Conservation (phyloP, 345 rosid species). For the Linum usitatissimum region DNA sequence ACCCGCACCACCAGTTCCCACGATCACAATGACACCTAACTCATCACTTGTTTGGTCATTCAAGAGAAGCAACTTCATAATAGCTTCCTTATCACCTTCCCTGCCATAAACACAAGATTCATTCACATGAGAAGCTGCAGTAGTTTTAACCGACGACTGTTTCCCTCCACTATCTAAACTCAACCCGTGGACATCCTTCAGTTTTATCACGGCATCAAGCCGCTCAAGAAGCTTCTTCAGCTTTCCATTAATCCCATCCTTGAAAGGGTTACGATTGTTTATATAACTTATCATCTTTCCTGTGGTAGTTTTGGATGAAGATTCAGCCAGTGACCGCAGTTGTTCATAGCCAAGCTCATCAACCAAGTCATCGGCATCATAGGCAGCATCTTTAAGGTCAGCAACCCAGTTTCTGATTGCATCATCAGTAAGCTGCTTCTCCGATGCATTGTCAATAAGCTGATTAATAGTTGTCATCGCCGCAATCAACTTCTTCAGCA, state of each 20-base stretch:
- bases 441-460: conserved; percentile 16
- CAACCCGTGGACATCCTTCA: no score
- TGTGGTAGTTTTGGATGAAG: neutral
- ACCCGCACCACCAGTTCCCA: conserved; percentile 21
- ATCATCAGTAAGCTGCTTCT: conserved; percentile 7
- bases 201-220: no score
- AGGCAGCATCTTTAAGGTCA: conserved; percentile 12
- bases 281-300: conserved; percentile 5
- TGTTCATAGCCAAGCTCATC: conserved; percentile 12
- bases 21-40: conserved; percentile 14
- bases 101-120: conserved; percentile 18
- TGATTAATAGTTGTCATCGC: neutral
- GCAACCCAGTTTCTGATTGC: conserved; percentile 11
- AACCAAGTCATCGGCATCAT: conserved; percentile 18
- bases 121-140: neutral
- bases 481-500: neutral
- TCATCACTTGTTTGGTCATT: neutral
- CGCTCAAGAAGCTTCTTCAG: no score
- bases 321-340: neutral
- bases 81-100: conserved; percentile 9
- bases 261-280: no score
- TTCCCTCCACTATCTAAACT: no score
- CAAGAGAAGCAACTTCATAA: conserved; percentile 1
- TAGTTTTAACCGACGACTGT: no score
- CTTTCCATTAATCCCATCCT: no score